phyloP scores from a whole-genome alignment of 176 grass and related monocot genomes.

The Urochloa ruziziensis region DNA sequence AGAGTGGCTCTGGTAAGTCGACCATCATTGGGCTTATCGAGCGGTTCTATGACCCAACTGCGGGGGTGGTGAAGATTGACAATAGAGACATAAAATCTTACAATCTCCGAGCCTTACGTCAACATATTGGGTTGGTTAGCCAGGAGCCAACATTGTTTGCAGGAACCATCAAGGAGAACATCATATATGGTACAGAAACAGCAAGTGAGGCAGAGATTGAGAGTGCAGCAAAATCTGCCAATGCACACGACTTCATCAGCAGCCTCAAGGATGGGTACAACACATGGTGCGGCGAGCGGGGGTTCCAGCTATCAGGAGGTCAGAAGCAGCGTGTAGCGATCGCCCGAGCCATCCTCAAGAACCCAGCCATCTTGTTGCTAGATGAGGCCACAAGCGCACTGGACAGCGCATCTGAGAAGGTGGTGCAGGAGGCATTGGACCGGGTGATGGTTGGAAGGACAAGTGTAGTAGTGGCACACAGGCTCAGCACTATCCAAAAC shows the following conservation, averaged over 20 bases:
- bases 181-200: slow-evolving; percentile 47
- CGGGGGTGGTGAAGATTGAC: slow-evolving; percentile 58
- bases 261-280: slow-evolving; percentile 56
- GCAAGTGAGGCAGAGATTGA: slow-evolving; percentile 52
- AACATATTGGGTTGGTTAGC: slow-evolving; percentile 67
- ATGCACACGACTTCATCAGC: slow-evolving; percentile 74
- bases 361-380: neutral
- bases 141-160: slow-evolving; percentile 81
- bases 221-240: slow-evolving; percentile 60
- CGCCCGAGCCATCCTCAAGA: slow-evolving; percentile 51
- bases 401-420: neutral
- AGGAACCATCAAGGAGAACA: slow-evolving; percentile 69
- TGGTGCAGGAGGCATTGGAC: slow-evolving; percentile 25
- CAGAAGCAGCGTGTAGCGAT: slow-evolving; percentile 66
- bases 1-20: slow-evolving; percentile 86
- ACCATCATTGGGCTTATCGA: slow-evolving; percentile 84
- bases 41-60: slow-evolving; percentile 73
- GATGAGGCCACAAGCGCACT: neutral
- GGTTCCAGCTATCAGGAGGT: slow-evolving; percentile 55
- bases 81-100: slow-evolving; percentile 57
- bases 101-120: slow-evolving; percentile 50
- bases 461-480: slow-evolving; percentile 59
- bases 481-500: slow-evolving; percentile 53
- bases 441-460: slow-evolving; percentile 66
- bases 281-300: slow-evolving; percentile 48